phyloP scores from a whole-genome alignment of 23 red algal genomes.

The Gracilaria domingensis region DNA sequence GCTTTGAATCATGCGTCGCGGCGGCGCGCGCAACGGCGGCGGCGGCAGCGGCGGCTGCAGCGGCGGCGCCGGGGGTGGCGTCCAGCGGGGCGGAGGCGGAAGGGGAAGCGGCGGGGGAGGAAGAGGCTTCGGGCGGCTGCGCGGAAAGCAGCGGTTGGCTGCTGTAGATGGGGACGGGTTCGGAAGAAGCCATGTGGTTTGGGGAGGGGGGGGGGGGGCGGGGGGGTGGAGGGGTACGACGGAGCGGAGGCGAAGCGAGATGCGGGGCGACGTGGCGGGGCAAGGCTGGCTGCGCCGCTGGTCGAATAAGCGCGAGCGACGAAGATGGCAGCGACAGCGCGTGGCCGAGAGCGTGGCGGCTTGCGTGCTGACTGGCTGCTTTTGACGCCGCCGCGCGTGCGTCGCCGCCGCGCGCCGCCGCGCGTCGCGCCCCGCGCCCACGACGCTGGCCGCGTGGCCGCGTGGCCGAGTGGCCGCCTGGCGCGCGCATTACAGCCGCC shows the following conservation, averaged over 20 bases:
- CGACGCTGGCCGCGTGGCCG: background rate
- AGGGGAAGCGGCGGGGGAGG: slow-evolving; percentile 1
- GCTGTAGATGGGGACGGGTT: slow-evolving; percentile 17
- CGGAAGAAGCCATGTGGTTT: slow-evolving; percentile 22
- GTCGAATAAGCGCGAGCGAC: slow-evolving; percentile 35
- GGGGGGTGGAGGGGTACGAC: background rate
- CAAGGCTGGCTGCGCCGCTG: slow-evolving; percentile 25
- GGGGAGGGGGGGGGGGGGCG: background rate
- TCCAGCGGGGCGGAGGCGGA: slow-evolving; percentile 25
- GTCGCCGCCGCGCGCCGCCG: background rate
- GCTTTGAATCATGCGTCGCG: background rate
- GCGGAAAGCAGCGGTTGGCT: slow-evolving; percentile 10
- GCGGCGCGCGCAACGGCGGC: slow-evolving; percentile 21
- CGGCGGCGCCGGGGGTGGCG: background rate
- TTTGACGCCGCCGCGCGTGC: slow-evolving; percentile 23
- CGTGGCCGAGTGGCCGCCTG: too few species aligned
- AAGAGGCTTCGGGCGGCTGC: background rate
- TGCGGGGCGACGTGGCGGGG: slow-evolving; percentile 44
- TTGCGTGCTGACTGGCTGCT: slow-evolving; percentile 48
- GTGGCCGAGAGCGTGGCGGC: slow-evolving; percentile 30
- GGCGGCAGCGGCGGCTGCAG: slow-evolving; percentile 39
- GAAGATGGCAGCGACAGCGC: slow-evolving; percentile 46
- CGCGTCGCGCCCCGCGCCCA: background rate
- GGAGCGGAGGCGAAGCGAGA: slow-evolving; percentile 14
- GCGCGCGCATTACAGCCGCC: background rate